Evolutionary conservation across 2,329 filamentous ascomycete genomes (phyloP).

Genomic region (Myriosclerotinia curreyana): DNA sequence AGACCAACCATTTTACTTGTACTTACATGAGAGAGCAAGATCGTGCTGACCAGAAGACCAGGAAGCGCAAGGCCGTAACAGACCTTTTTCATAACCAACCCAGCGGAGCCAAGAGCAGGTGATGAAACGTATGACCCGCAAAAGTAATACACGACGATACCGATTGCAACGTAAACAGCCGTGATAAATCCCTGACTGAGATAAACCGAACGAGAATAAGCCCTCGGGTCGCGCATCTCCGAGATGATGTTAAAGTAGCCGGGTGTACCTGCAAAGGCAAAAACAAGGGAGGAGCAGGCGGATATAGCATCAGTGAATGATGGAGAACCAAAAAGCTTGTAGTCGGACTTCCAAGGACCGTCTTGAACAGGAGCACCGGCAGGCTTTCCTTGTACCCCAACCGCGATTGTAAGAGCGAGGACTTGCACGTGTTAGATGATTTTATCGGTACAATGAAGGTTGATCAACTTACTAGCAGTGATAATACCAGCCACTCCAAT

Average conservation of each 20-base stretch:
- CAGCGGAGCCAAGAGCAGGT: slow-evolving; percentile 60
- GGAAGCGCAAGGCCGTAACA: slow-evolving; percentile 58
- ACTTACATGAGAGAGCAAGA: slow-evolving; percentile 45
- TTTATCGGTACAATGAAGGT: not conserved
- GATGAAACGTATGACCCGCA: slow-evolving; percentile 60
- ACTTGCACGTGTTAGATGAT: slow-evolving; percentile 37
- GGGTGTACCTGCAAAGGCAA: slow-evolving; percentile 56
- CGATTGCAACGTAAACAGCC: slow-evolving; percentile 48
- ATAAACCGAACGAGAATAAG: slow-evolving; percentile 60
- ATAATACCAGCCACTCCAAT: slow-evolving; percentile 58
- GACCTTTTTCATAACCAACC: slow-evolving; percentile 57
- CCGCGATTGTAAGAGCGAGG: slow-evolving; percentile 52
- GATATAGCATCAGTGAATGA: slow-evolving; percentile 58
- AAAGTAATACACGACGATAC: slow-evolving; percentile 40
- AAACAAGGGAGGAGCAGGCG: slow-evolving; percentile 57
- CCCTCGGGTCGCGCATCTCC: slow-evolving; percentile 59
- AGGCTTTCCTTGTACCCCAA: slow-evolving; percentile 45
- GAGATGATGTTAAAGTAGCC: slow-evolving; percentile 63
- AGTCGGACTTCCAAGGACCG: slow-evolving; percentile 59
- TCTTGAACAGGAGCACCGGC: slow-evolving; percentile 35
- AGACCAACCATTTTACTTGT: not conserved
- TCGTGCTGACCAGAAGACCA: slow-evolving; percentile 50
- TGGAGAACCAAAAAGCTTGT: slow-evolving; percentile 53
- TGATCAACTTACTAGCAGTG: slow-evolving; percentile 40
- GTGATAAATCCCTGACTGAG: slow-evolving; percentile 30